These are phyloP conservation scores for Plasmopara muralis DNA, from an alignment of 352 stramenopile species.

Conservation along the genomic window DNA sequence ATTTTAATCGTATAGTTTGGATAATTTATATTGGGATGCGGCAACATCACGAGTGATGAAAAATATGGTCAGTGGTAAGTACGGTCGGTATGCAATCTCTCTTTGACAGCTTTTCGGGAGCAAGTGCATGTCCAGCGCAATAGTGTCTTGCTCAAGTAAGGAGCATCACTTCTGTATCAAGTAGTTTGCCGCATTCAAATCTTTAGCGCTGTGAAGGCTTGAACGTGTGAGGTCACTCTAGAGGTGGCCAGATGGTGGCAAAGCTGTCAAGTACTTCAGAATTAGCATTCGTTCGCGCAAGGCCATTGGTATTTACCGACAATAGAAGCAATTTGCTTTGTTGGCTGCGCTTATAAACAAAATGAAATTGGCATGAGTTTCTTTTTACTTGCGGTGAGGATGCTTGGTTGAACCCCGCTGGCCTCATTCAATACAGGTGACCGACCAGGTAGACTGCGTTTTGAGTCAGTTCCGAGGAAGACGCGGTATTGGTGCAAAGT, in stretches of 20 bases:
- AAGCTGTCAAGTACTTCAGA: slow-evolving; percentile 23
- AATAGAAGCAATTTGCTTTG: neutral
- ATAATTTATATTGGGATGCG: too few species aligned
- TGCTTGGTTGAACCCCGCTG: neutral
- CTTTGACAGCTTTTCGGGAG: neutral
- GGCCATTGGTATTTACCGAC: neutral
- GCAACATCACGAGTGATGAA: neutral
- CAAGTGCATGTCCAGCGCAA: slow-evolving; percentile 1
- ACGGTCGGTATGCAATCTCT: neutral
- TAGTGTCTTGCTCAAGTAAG: neutral
- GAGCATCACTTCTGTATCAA: neutral
- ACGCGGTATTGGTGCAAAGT: slow-evolving; percentile 16
- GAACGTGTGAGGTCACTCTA: too few species aligned
- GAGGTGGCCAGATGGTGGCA: slow-evolving; percentile 10
- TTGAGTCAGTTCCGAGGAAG: slow-evolving; percentile 17
- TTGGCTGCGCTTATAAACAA: too few species aligned
- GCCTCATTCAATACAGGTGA: too few species aligned
- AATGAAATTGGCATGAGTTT: too few species aligned
- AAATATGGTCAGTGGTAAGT: slow-evolving; percentile 4
- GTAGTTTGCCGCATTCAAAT: slow-evolving; percentile 2
- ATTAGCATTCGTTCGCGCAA: neutral
- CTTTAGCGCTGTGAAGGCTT: neutral
- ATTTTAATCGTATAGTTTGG: slow-evolving; percentile 23
- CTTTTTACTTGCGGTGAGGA: neutral
- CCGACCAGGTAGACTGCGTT: neutral